phyloP scores from a whole-genome alignment of 225 moss, liverwort and hornwort species.

The Ulota crispa region DNA sequence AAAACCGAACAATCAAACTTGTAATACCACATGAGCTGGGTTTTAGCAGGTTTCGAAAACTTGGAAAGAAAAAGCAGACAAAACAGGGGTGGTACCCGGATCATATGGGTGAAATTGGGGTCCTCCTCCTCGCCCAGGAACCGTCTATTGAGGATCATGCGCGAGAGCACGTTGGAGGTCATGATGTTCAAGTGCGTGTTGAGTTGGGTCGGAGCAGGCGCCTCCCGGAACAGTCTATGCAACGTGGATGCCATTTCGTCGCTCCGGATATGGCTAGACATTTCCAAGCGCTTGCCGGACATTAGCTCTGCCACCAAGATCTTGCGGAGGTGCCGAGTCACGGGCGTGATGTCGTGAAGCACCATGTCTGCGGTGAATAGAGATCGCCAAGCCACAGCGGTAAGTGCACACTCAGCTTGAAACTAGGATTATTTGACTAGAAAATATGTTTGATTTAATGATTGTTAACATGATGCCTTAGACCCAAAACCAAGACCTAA shows the following conservation, averaged over 20 bases:
- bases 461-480: no score
- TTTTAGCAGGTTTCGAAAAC: no score
- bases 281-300: neutral
- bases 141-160: neutral
- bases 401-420: no score
- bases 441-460: no score
- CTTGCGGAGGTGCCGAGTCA: neutral
- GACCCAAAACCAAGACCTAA: no score
- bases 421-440: no score
- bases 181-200: neutral
- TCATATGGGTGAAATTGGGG: neutral
- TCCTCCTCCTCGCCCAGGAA: neutral
- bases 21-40: no score
- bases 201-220: fast-evolving
- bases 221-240: no score
- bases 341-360: neutral
- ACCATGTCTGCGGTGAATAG: neutral
- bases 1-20: no score
- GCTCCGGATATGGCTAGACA: neutral
- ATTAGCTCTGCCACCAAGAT: neutral
- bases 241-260: slow-evolving; percentile 1
- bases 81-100: neutral
- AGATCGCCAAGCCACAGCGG: no score
- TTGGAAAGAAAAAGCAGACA: no score
- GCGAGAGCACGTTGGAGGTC: neutral